Evolutionary conservation across 306 rosid genomes (phyloP), one percentile per base, ranked within the genome.

Genomic region (Mimosa bimucronata): DNA sequence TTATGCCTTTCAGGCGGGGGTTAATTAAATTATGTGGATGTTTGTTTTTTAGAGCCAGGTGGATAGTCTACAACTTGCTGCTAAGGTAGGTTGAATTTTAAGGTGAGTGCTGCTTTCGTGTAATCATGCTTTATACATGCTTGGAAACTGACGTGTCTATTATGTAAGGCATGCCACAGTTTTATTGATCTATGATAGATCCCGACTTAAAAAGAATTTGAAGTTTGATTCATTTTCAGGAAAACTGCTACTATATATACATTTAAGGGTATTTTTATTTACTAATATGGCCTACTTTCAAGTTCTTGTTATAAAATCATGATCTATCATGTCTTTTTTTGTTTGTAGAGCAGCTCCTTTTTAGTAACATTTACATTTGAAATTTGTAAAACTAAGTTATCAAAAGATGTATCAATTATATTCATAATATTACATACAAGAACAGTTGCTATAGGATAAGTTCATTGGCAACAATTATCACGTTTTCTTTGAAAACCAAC

Each of bases 21-120:
- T 90, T 90, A 87, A 90, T 88, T 74, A 79, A 53, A 83, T 87
- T 74, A 89, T 88, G 90, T 87, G 89, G 76, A 88, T 90, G n/a
- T 86, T 83, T 18, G 25, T 52, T 88, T 87, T 86, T 58, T 90
- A 90, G 92, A 86, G 94, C 86, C 89, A 83, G 87, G 83, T 87
- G 88, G 94, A 88, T 88, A 85, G 78, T 85, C 92, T 86, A 87
- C 94, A 83, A 90, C 94, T 86, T 88, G 90, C 87, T 83, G 94
- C 89, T 88, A 90, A 83, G 88, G 85, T 88, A 88, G 90, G 88
- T 90, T 87, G 88, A 84, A 75, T 75, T 86, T 90, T 85, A 92
- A 90, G 94, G 94, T 90, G 94, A 90, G 92, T 90, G 88, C 82
- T 64, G 80, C 84, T 74, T 77, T 77, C 76, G 41, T 77, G 21